Percentiles rank a stretch among this genome's conserved stretches.
Conservation (phyloP, 176 grass and related monocot species). For the Chloris gayana region DNA sequence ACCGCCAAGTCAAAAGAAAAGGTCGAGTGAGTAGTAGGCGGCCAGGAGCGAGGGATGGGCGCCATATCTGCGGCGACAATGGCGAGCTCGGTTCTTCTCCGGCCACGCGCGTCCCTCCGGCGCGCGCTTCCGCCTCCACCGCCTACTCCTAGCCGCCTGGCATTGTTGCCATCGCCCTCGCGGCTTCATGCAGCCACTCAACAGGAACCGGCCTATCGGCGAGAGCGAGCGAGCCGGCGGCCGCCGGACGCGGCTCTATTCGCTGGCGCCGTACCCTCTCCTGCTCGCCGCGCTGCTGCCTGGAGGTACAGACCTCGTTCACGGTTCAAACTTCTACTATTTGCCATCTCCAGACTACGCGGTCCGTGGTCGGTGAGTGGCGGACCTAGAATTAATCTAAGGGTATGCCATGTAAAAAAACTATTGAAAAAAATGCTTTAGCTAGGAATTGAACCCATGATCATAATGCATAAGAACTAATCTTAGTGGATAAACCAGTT, state of each 20-base stretch:
- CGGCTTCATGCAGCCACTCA: no score
- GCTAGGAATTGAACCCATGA: no score
- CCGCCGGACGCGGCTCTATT: conserved; percentile 51
- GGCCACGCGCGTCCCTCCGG: conserved; percentile 20
- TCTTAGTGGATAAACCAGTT: no score
- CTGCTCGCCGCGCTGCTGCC: conserved; percentile 72
- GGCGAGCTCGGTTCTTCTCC: conserved; percentile 52
- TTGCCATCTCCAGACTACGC: background rate
- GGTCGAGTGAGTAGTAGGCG: background rate
- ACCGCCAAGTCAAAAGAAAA: background rate
- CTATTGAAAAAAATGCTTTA: no score
- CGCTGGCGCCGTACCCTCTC: conserved; percentile 70
- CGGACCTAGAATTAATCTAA: no score
- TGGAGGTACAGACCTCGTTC: conserved; percentile 44
- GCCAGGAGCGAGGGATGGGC: conserved; percentile 28
- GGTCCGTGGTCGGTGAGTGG: no score
- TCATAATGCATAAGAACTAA: no score
- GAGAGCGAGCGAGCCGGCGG: conserved; percentile 21
- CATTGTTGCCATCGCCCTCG: background rate
- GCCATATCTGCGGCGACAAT: conserved; percentile 32
- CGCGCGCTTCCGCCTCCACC: conserved; percentile 7
- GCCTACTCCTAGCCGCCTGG: background rate
- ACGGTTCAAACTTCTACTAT: no score
- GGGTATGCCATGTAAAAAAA: no score
- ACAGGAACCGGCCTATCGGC: background rate